Base-by-base conservation (phyloP, 768 basidiomycete species). In the Antrodiella citrinella region DNA sequence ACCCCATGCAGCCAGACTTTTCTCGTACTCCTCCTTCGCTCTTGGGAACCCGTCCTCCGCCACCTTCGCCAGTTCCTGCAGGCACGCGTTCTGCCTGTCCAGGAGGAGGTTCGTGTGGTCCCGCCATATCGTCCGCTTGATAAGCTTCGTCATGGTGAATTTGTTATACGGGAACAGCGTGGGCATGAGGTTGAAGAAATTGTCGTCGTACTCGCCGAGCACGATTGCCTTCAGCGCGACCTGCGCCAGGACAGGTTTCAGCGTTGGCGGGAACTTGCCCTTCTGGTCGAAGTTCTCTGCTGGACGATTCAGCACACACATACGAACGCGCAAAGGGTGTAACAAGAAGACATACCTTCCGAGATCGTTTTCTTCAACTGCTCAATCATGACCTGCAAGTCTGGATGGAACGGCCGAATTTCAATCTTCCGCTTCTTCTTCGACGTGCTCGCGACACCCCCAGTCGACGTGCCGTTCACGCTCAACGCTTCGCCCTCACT, bases 131-230 rank as follows among this genome's bases (percentile, higher is more conserved):
- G 88, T 87, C 4, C 91, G 81, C 63, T 92, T 92, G 65, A 93
- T 87, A 43, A 97, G 77, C 82, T 96, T 97, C 87, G 77, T 86
- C 84, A 97, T 92, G 0, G 91, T 95, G 64, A 89, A 99, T 56
- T 85, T 83, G 69, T 99, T 99, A 62, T 97, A 98, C 0, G 92
- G 91, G 59, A 98, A 92, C 35, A 95, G 65, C 20, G 68, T 73
- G 0, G 94, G 91, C 81, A 97, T 86, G 18, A 86, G 72, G 58
- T 81, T 84, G 69, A 95, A 97, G 65, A 95, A 95, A 58, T 87
- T 79, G 15, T 95, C 93, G 54, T 91, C 86, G 66, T 95, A 96
- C 62, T 94, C 83, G 64, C 84, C 87, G n/a, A 88, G 74, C 22
- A 76, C 71, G 59, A 95, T 80, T 0, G 95, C 94, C 45, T 82